Base-by-base conservation (phyloP, 169 alveolate genomes). In the Plasmodium relictum region DNA sequence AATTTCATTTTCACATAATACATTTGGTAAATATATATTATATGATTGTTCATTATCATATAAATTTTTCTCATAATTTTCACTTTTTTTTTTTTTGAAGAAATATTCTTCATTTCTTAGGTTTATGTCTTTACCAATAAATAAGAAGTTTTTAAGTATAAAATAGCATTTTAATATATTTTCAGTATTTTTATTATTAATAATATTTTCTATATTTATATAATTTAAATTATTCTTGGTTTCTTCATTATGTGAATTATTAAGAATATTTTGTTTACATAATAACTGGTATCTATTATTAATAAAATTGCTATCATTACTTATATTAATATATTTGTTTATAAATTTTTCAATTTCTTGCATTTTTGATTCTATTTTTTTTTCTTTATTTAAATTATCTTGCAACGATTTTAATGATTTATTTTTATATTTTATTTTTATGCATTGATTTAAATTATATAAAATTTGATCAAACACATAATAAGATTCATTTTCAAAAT, bases 401-500 rank as follows among this genome's bases (percentile, higher is more conserved):
- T 88, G 89, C 20, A 74, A 26, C 45, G 0, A 3, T 4, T 9
- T 10, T 14, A 87, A 62, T 10, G 78, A 42, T 59, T 87, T 73
- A 50, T 48, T 37, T 65, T 66, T 74, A 16, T 87, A 74, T 20
- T 45, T 71, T 39, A 73, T 87, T 44, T 50, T 61, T 69, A 87
- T 63, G 6, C 88, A 62, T 18, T 87, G 76, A 44, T 74, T 87
- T 65, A 73, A 42, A 42, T 20, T 73, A 44, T 70, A 42, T 22
- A 72, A 50, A 69, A 88, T 74, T 42, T 39, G 24, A 37, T 88
- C 85, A 54, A 68, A 48, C 22, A 80, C 72, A 24, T 76, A 61
- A 26, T 62, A 69, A 22, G 73, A 66, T 44, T 24, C 88, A 69
- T 88, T 73, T 73, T 80, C 90, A 42, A 68, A 80, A 54, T 80